Evolutionary conservation across 2,329 filamentous ascomycete genomes (phyloP), one percentile per base, ranked within the genome.

Genomic region (Phialophora tarda): DNA sequence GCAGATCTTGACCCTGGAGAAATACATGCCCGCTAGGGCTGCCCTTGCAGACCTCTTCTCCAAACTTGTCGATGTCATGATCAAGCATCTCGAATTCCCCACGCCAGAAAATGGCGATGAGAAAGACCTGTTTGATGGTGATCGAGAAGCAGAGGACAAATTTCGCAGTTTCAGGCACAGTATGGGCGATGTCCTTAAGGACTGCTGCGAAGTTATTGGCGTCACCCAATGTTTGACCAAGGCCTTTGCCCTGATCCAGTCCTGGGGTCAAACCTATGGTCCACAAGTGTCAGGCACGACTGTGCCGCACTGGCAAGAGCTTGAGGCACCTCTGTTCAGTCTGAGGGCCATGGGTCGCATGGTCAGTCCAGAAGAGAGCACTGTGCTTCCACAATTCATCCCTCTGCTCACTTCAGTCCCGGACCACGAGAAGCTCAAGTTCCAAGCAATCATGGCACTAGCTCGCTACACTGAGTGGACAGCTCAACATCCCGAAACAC

Each of bases 381-480:
- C 92, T 47, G 91, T 99, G 73, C 84, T 99, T 48, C 91, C 93
- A 2, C 91, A 94, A 75, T 88, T 99, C 17, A 97, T 99, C 81
- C 93, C 93, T 21, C 84, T 99, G 64, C 88, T 99, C 69, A 92
- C 97, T 11, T 91, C 96, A 75, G 96, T 99, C 67, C 95, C 95
- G 0, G 89, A 91, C 74, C 95, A 99, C 74, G 92, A 98, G 79
- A 99, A 98, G 82, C 86, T 99, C n/a, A 92, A 93, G 7, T 99
- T 99, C 79, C 94, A 96, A 69, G 94, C 94, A 5, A 97, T 98
- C 74, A 97, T 99, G 93, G 93, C 96, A 2, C 86, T 99, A 24
- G 95, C 93, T 44, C 87, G 95, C 69, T 99, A 99, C 76, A 99
- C 96, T 0, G 94, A 98, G 78, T 99, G 95, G 95, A 99, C 96